Evolutionary conservation across 2,329 filamentous ascomycete genomes (phyloP).

Genomic region (Phoma sp.): DNA sequence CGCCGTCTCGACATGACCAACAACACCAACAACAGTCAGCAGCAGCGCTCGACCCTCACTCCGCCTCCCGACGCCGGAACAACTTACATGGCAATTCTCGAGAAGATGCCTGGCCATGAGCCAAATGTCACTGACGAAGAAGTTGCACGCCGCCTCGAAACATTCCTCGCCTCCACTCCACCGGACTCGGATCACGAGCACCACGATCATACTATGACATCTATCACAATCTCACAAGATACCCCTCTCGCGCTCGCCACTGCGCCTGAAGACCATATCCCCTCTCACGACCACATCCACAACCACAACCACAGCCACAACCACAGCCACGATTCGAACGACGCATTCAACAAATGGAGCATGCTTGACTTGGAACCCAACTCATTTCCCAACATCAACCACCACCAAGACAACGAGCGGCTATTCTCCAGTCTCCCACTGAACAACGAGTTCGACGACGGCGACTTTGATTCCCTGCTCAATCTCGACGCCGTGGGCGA

Average conservation of each 20-base stretch:
- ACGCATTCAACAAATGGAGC: slow-evolving; percentile 31
- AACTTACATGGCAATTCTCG: slow-evolving; percentile 42
- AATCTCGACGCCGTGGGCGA: slow-evolving; percentile 51
- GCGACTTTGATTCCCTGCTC: slow-evolving; percentile 49
- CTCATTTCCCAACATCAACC: slow-evolving; percentile 35
- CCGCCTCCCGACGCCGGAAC: slow-evolving; percentile 50
- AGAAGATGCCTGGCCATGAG: slow-evolving; percentile 33
- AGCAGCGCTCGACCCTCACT: slow-evolving; percentile 44
- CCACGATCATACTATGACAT: slow-evolving; percentile 34
- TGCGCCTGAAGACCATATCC: slow-evolving; percentile 5
- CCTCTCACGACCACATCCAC: neutral
- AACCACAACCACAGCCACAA: neutral
- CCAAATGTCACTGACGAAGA: slow-evolving; percentile 53
- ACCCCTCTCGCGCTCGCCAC: slow-evolving; percentile 18
- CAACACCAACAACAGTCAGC: slow-evolving; percentile 10
- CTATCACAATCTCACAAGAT: slow-evolving; percentile 39
- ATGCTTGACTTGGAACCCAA: slow-evolving; percentile 25
- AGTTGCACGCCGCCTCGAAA: slow-evolving; percentile 55
- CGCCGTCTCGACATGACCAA: slow-evolving; percentile 47
- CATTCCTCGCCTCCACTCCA: slow-evolving; percentile 58
- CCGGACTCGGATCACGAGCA: slow-evolving; percentile 52
- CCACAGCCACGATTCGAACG: neutral
- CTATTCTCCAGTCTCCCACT: slow-evolving; percentile 45
- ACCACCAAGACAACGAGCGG: slow-evolving; percentile 44
- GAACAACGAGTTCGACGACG: slow-evolving; percentile 49